Conservation (phyloP, 116 monocot genomes). For the Cymodocea nodosa region DNA sequence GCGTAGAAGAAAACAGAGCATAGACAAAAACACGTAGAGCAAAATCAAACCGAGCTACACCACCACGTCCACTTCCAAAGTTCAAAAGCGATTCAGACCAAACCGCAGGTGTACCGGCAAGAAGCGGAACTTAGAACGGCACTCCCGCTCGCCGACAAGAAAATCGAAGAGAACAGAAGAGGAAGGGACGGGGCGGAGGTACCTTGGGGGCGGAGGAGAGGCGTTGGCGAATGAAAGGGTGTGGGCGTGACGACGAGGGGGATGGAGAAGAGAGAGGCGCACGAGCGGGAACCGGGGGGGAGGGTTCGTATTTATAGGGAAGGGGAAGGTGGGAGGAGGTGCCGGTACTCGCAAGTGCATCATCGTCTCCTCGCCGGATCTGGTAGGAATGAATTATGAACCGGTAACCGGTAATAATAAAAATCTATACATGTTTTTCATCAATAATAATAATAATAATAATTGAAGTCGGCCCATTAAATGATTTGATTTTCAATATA, state of each 20-base stretch:
- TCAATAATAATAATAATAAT: too few relatives aligned
- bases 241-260: not conserved
- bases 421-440: too few relatives aligned
- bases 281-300: not conserved
- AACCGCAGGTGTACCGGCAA: not conserved
- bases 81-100: too few relatives aligned
- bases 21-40: not conserved
- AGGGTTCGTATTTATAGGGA: not conserved
- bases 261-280: not conserved
- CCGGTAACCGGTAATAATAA: too few relatives aligned
- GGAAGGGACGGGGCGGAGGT: not conserved
- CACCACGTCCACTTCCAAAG: not conserved
- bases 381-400: too few relatives aligned
- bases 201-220: not conserved
- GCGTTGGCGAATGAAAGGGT: not conserved
- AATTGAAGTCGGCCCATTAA: too few relatives aligned
- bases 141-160: not conserved
- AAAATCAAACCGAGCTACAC: not conserved
- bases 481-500: too few relatives aligned
- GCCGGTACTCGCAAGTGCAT: too few relatives aligned
- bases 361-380: too few relatives aligned
- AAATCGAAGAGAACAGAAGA: not conserved
- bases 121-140: not conserved
- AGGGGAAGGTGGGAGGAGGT: too few relatives aligned
- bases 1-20: not conserved